These are phyloP conservation scores for Letharia lupina DNA, from an alignment of 495 filamentous ascomycete species.

Conservation along the genomic window DNA sequence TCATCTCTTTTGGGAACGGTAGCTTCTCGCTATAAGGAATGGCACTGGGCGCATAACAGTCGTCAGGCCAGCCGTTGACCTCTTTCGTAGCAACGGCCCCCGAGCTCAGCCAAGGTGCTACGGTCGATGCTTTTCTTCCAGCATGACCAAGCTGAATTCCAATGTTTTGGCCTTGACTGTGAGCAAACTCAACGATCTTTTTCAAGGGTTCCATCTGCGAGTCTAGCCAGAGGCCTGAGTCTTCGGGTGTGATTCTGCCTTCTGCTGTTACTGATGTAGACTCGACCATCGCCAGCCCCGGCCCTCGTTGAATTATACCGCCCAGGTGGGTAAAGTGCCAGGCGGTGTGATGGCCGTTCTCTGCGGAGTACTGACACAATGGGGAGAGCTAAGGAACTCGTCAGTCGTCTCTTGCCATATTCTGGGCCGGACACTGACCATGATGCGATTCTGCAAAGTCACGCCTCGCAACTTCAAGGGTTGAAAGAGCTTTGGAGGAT, in stretches of 20 bases:
- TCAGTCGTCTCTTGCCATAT: background rate
- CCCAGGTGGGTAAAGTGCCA: slow-evolving; percentile 56
- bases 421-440: slow-evolving; percentile 29
- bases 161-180: slow-evolving; percentile 60
- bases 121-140: slow-evolving; percentile 62
- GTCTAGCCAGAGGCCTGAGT: slow-evolving; percentile 66
- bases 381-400: slow-evolving; percentile 37
- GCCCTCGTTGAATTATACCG: slow-evolving; percentile 56
- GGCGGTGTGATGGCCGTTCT: slow-evolving; percentile 52
- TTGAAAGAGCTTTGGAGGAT: slow-evolving; percentile 61
- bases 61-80: slow-evolving; percentile 54
- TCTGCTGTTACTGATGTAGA: slow-evolving; percentile 61
- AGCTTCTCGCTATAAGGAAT: slow-evolving; percentile 46
- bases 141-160: slow-evolving; percentile 72
- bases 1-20: slow-evolving; percentile 47
- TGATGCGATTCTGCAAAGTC: slow-evolving; percentile 54
- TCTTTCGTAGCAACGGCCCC: slow-evolving; percentile 44
- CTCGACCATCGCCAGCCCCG: slow-evolving; percentile 62
- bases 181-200: slow-evolving; percentile 57
- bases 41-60: slow-evolving; percentile 47
- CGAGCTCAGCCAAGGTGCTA: slow-evolving; percentile 55
- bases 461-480: slow-evolving; percentile 51
- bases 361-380: slow-evolving; percentile 61
- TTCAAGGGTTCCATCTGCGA: slow-evolving; percentile 56
- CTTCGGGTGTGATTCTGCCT: slow-evolving; percentile 70